Evolutionary conservation across 164 flowering plant species (phyloP).

Genomic region (Warburgia ugandensis): DNA sequence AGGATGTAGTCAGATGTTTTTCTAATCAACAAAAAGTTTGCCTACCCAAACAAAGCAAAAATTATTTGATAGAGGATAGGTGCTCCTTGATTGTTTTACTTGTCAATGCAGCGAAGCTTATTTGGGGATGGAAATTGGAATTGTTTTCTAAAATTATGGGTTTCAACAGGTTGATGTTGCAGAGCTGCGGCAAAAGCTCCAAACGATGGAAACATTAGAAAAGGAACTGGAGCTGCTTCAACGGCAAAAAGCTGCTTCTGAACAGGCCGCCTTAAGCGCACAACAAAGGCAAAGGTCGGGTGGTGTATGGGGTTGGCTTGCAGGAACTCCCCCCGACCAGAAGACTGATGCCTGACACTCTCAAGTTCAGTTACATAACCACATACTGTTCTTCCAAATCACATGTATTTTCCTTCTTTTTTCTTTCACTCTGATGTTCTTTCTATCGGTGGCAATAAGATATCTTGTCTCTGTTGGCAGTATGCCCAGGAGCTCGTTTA

Average conservation of each 20-base stretch:
- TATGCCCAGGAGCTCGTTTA: too few species aligned
- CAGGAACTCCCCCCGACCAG: conserved; percentile 54
- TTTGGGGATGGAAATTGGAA: too few species aligned
- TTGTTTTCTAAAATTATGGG: neutral
- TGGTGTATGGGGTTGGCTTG: conserved; percentile 98
- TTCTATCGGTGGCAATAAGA: too few species aligned
- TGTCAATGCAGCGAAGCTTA: too few species aligned
- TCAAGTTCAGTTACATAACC: neutral
- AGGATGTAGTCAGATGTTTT: neutral
- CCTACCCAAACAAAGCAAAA: neutral
- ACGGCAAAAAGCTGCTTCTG: conserved; percentile 90
- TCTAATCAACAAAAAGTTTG: neutral
- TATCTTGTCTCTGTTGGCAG: too few species aligned
- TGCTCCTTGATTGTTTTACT: too few species aligned
- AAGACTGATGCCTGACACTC: conserved; percentile 31
- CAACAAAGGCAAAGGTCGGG: conserved; percentile 79
- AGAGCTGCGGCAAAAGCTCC: conserved; percentile 84
- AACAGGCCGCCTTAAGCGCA: conserved; percentile 70
- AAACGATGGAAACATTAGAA: conserved; percentile 73
- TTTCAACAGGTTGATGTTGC: conserved; percentile 86
- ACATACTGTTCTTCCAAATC: too few species aligned
- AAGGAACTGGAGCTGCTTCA: conserved; percentile 89
- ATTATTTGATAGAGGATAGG: too few species aligned
- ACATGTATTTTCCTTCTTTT: too few species aligned
- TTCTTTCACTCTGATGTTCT: too few species aligned